Evolutionary conservation across 2,329 filamentous ascomycete genomes (phyloP).

Genomic region (Penicillium sp.): DNA sequence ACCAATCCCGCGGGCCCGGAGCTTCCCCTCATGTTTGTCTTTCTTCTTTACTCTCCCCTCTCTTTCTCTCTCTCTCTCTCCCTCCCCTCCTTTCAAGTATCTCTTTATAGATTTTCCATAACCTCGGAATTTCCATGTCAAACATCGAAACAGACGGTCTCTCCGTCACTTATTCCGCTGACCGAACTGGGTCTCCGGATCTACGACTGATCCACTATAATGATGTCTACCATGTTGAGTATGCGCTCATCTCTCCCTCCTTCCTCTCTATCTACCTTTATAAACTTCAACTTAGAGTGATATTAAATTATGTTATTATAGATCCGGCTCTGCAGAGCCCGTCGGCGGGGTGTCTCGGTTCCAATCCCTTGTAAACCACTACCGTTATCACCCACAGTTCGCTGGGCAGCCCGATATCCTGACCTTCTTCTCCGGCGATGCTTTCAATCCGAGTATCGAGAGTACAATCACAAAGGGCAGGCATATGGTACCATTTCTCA

Average conservation of each 20-base stretch:
- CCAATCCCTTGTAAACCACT: conserved; percentile 73
- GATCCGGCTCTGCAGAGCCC: conserved; percentile 68
- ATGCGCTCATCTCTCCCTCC: conserved; percentile 17
- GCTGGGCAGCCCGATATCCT: conserved; percentile 63
- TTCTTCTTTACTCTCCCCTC: not conserved
- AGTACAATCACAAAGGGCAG: conserved; percentile 84
- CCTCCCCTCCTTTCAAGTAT: not conserved
- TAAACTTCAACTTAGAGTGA: not conserved
- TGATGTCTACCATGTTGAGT: conserved; percentile 88
- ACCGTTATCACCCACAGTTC: conserved; percentile 62
- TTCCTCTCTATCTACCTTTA: not conserved
- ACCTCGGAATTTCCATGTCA: conserved; percentile 24
- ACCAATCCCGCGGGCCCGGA: not conserved
- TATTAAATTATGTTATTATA: conserved; percentile 33
- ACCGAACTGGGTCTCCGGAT: conserved; percentile 57
- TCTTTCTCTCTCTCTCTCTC: not conserved
- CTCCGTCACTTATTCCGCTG: conserved; percentile 45
- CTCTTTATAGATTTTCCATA: not conserved
- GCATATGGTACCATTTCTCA: conserved; percentile 86
- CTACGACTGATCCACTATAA: conserved; percentile 87
- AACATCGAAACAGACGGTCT: conserved; percentile 32
- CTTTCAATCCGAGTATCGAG: conserved; percentile 87
- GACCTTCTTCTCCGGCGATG: conserved; percentile 87
- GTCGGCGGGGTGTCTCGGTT: conserved; percentile 80
- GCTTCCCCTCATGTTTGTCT: conserved; percentile 14